Evolutionary conservation across 2,329 filamentous ascomycete genomes (phyloP), one percentile per base, ranked within the genome.

Genomic region (Cyanodermella asteris): DNA sequence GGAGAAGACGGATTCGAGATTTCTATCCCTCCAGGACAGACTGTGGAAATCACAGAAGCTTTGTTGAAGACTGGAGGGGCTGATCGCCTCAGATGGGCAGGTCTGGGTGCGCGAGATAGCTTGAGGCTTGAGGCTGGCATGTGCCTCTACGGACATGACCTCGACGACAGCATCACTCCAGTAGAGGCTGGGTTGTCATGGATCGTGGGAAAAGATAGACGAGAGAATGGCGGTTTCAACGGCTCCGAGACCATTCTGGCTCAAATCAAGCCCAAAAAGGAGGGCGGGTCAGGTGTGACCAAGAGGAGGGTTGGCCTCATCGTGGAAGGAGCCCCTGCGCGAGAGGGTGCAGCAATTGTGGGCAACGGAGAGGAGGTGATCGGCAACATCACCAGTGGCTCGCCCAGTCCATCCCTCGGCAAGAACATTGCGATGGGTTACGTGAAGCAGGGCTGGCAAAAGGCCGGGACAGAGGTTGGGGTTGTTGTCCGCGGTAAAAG

Each of bases 101-200:
- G 87, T 3, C 64, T 97, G 0, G 87, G 82, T 7, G 80, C 87
- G 3, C 68, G 87, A 34, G 87, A 97, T 49, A 90, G 75, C 32
- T 66, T 97, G 31, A 72, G 87, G 23, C 68, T 97, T 16, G 87
- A 97, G 55, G 87, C 87, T 1, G 87, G 87, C 32, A 91, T 97
- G 84, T 97, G 87, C 50, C 63, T 97, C n/a, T 97, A 97, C 53
- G 87, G 87, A n/a, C 80, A 94, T 52, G 87, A 97, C 47, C 64
- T 97, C 18, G 71, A 90, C 45, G 84, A 91, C 29, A 56, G 55
- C 1, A 73, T 64, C 7, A 76, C 72, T 2, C 72, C 72, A 1
- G 67, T 73, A 4, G 64, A 69, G 42, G 72, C 63, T 2, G 59
- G 56, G 2, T 51, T 78, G 1, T 58, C 58, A 31, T 97, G 87